phyloP scores from a whole-genome alignment of 2,329 filamentous ascomycete genomes.

The Beauveria pseudobassiana region DNA sequence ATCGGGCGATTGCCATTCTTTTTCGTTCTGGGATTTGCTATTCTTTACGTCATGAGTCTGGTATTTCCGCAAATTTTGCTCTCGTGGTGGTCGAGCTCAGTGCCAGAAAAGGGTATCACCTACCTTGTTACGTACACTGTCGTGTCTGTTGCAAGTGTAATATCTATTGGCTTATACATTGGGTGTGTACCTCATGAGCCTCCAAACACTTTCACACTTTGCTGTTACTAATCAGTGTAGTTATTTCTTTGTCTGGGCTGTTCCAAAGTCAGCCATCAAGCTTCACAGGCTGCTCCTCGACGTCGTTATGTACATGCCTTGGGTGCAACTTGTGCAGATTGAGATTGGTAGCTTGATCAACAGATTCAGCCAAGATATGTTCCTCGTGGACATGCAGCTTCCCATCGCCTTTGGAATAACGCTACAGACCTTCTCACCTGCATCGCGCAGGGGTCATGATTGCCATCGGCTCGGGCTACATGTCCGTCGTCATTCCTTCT shows the following conservation, averaged over 20 bases:
- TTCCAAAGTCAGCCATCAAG: conserved; percentile 1
- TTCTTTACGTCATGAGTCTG: background rate
- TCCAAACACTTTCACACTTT: background rate
- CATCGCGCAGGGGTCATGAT: conserved; percentile 32
- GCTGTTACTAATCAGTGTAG: background rate
- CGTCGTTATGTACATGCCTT: conserved; percentile 22
- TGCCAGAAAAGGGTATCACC: background rate
- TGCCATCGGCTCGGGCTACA: conserved; percentile 29
- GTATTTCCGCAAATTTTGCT: conserved; percentile 6
- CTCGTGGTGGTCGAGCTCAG: conserved; percentile 4
- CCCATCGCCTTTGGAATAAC: conserved; percentile 14
- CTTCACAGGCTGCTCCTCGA: conserved; percentile 5
- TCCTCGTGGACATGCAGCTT: conserved; percentile 25
- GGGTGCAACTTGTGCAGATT: conserved; percentile 17
- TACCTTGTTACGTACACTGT: background rate
- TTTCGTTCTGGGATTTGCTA: background rate
- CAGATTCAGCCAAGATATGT: conserved; percentile 29
- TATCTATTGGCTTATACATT: conserved; percentile 12
- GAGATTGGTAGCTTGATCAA: conserved; percentile 22
- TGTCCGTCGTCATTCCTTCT: conserved; percentile 29
- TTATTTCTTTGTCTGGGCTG: conserved; percentile 2
- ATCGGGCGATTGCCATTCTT: background rate
- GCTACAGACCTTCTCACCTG: conserved; percentile 19
- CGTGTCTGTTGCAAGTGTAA: background rate
- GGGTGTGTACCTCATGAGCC: background rate